Evolutionary conservation across 345 rosid species (phyloP).

Genomic region (Salix suchowensis): DNA sequence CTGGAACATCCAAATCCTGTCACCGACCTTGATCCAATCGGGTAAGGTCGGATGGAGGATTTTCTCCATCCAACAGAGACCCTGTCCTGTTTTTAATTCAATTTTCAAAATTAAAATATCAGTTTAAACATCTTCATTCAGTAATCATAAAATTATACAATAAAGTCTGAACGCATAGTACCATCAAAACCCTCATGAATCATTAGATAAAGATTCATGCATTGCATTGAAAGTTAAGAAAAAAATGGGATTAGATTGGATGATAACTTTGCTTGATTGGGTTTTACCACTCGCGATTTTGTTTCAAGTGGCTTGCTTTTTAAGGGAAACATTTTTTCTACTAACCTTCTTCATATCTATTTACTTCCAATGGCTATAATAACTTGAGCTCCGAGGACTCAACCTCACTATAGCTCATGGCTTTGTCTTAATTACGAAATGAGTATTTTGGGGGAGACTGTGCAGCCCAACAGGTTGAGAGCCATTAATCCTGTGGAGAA

Average conservation of each 20-base stretch:
- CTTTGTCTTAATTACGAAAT: background rate
- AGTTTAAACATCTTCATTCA: no score
- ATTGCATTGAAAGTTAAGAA: background rate
- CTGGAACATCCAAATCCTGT: no score
- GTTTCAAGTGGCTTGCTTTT: background rate
- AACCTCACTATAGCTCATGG: background rate
- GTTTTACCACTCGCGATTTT: background rate
- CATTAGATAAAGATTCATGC: background rate
- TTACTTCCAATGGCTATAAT: background rate
- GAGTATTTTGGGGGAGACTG: background rate
- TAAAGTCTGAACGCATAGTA: no score
- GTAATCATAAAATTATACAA: no score
- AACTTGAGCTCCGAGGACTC: background rate
- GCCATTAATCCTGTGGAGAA: background rate
- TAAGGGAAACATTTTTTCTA: background rate
- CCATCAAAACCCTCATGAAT: no score
- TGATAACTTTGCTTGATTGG: background rate
- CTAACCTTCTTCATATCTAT: background rate
- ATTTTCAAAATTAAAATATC: no score
- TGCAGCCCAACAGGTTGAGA: background rate
- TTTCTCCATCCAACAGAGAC: no score
- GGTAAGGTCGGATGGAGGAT: no score
- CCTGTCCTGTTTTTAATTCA: background rate
- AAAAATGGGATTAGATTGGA: background rate
- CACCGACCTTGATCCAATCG: no score